Base-by-base conservation (phyloP, 2,329 filamentous ascomycete genomes). In the Ophiocordyceps polyrhachis-furcata region DNA sequence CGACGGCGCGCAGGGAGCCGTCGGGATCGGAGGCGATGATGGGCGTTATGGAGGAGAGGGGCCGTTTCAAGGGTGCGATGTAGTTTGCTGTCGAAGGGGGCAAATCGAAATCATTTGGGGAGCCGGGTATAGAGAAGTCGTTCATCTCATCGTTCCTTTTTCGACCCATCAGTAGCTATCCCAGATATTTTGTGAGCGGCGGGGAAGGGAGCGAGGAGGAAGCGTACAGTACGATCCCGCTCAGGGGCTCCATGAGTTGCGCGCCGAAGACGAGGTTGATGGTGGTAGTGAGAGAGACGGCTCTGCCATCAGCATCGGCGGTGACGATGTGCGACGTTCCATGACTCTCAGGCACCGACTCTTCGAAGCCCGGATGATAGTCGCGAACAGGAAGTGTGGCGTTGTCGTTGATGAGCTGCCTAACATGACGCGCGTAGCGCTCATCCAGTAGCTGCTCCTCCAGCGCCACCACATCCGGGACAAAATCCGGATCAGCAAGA, bases 241-340 rank as follows among this genome's bases (percentile, higher is more conserved):
- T 88, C 52, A 81, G 73, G 0, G 86, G 84, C 1, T 89, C 81
- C 62, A 93, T 76, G 50, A 93, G 60, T 19, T 77, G 70, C 25
- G 79, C 81, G 41, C 89, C 89, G 53, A 93, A 96, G 3, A 91
- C 69, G 5, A 91, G 69, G 60, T 95, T 95, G 46, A 95, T 68
- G 0, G 89, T 95, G 1, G 86, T 91, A 0, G 88, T 95, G 13
- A 87, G 69, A 1, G 83, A 81, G 32, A 93, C 73, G 2, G 86
- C 78, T 59, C 94, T 68, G 7, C 88, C 88, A 0, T 72, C 69
- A 8, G 62, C 60, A 58, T 95, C 89, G 0, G 80, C 77, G 0
- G 83, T 69, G 1, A 83, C 76, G 9, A 88, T 64, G 52, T 87
- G 83, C 17, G 76, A 81, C 0, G 83, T 89, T 1, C 83, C 83